Evolutionary conservation across 116 monocot genomes (phyloP), one percentile per base, ranked within the genome.

Genomic region (Zostera marina): DNA sequence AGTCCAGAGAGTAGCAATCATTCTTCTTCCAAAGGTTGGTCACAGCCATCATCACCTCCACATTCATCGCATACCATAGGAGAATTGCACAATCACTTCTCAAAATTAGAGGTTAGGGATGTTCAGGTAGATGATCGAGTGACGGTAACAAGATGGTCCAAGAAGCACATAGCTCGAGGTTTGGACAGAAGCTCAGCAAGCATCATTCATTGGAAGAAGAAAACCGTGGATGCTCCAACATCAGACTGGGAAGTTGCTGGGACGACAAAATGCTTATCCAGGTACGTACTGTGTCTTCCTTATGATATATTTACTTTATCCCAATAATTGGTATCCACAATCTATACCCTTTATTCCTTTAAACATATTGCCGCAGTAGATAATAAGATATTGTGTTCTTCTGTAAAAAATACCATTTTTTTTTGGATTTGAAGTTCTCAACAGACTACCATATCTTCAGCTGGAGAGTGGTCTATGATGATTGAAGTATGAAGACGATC

Each of bases 91-190:
- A 71, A 69, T 53, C 81, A 76, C 63, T 74, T 83, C 41, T 71
- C 81, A 4, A 79, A 88, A 67, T 41, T 82, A 54, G 81, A 88
- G 60, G 74, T 90, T 16, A 76, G 84, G 41, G 90, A 90, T 68
- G 84, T 90, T 52, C 70, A 86, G 52, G 79, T 86, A 13, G 98
- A 90, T 78, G 85, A 90, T 63, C 66, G 66, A 16, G 98, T 98
- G n/a, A 98, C 91, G 54, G 72, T 98, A 38, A 90, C 83, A 13
- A 75, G 91, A 52, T 96, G 96, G 96, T 80, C 89, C 22, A 89
- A 96, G 78, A 85, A 89, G 61, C 79, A 96, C 47, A 72, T 80
- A 25, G 49, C 77, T n/a, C 76, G 80, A 44, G 75, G 77, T 9
- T 74, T 70, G 62, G 88, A 85, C 52, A 85, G 69, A 40, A 64